A percentile compares a stretch with the other conserved stretches of the same genome.
phyloP scores from a whole-genome alignment of 768 basidiomycete species.

The Podaxis pistillaris region DNA sequence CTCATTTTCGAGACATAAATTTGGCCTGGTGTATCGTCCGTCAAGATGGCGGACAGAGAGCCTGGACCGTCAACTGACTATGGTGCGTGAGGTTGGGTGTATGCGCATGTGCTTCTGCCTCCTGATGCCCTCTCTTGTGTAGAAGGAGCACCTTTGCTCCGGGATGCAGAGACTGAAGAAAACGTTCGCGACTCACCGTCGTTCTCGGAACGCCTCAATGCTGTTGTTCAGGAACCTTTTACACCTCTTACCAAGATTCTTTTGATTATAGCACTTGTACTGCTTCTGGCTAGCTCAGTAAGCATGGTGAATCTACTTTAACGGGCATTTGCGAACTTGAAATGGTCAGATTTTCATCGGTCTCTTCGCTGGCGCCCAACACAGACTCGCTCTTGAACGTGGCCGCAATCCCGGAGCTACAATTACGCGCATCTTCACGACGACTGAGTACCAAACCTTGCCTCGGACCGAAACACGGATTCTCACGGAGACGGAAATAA shows the following conservation, averaged over 20 bases:
- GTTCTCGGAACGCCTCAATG: slow-evolving; percentile 47
- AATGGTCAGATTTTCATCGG: slow-evolving; percentile 74
- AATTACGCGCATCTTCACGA: slow-evolving; percentile 3
- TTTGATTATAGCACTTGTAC: slow-evolving; percentile 66
- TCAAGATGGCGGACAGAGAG: slow-evolving; percentile 53
- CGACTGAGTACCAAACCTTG: slow-evolving; percentile 20
- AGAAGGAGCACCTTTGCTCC: slow-evolving; percentile 70
- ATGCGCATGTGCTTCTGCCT: slow-evolving; percentile 11
- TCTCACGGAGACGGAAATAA: slow-evolving; percentile 38
- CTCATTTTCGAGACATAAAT: not conserved
- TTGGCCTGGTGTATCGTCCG: slow-evolving; percentile 15
- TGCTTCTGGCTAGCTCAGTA: slow-evolving; percentile 76
- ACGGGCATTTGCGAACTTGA: not conserved
- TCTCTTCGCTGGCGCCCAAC: slow-evolving; percentile 86
- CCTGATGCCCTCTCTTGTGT: slow-evolving; percentile 3
- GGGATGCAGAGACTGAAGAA: slow-evolving; percentile 42
- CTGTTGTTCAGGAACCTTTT: slow-evolving; percentile 71
- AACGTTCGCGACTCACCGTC: slow-evolving; percentile 23
- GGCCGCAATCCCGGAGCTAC: slow-evolving; percentile 28
- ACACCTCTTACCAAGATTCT: slow-evolving; percentile 84
- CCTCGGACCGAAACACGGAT: slow-evolving; percentile 36
- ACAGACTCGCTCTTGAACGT: slow-evolving; percentile 60
- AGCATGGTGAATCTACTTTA: slow-evolving; percentile 16
- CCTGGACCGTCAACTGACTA: slow-evolving; percentile 56
- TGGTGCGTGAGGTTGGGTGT: slow-evolving; percentile 33